Evolutionary conservation across 1,284 basidiomycete species (phyloP).

Genomic region (Irpex sp.): DNA sequence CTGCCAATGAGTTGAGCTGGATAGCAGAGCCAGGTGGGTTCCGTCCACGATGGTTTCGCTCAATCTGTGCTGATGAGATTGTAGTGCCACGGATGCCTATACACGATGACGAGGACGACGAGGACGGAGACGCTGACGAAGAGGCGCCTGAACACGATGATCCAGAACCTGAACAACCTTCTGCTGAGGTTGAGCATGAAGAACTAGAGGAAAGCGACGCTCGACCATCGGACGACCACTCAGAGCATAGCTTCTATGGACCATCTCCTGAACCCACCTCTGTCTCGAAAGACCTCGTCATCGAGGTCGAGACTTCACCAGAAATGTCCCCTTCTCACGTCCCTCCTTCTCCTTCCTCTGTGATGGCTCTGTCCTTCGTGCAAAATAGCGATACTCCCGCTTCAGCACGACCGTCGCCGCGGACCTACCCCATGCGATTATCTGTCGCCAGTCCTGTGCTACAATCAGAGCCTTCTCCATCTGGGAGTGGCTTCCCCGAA

Average conservation of each 20-base stretch:
- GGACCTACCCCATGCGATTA: slow-evolving; percentile 52
- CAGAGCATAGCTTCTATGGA: slow-evolving; percentile 16
- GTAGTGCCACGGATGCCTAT: slow-evolving; percentile 59
- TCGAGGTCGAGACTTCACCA: slow-evolving; percentile 57
- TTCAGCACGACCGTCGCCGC: slow-evolving; percentile 47
- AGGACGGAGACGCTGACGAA: slow-evolving; percentile 30
- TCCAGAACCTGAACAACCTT: slow-evolving; percentile 15
- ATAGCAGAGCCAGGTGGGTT: slow-evolving; percentile 62
- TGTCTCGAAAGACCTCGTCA: slow-evolving; percentile 53
- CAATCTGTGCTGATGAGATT: background rate
- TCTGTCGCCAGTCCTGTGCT: slow-evolving; percentile 54
- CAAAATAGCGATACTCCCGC: slow-evolving; percentile 21
- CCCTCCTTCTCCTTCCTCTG: slow-evolving; percentile 49
- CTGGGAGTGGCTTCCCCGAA: slow-evolving; percentile 46
- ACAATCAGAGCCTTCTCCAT: slow-evolving; percentile 51
- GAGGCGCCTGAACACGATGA: slow-evolving; percentile 38
- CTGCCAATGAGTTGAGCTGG: slow-evolving; percentile 70
- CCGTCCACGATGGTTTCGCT: slow-evolving; percentile 9
- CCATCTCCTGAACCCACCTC: slow-evolving; percentile 33
- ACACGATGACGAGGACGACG: slow-evolving; percentile 48
- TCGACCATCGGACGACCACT: slow-evolving; percentile 13
- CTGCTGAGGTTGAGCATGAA: slow-evolving; percentile 25
- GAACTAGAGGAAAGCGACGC: slow-evolving; percentile 27
- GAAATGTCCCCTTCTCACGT: slow-evolving; percentile 41
- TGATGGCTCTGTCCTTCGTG: slow-evolving; percentile 39